Evolutionary conservation across 805 yeast species (phyloP), one percentile per base, ranked within the genome.

Genomic region (Wickerhamiella qilinensis): DNA sequence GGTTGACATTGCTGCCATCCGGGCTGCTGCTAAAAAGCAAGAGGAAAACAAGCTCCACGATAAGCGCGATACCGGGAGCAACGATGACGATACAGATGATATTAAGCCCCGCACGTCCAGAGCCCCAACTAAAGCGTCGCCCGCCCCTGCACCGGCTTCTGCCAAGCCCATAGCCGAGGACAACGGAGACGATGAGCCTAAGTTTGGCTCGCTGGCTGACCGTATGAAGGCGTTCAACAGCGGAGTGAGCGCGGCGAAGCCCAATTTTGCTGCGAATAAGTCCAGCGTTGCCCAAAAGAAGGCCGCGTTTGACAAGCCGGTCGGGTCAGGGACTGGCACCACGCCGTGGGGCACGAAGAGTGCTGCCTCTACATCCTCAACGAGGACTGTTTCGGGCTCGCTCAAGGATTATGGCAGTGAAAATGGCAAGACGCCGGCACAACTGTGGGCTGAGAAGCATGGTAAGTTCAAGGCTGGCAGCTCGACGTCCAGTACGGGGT

Each of bases 371-470:
- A 11, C 9, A 7, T 6, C 25, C 9, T 6, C 25, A 6, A 22
- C 6, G 25, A 6, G 9, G 25, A 11, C 25, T 7, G 25, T 22
- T 22, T 66, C 69, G 43, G 58, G 67, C 3, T 50, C 51, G 12
- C 47, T 47, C 45, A 38, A 88, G 54, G 59, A 59, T 49, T 77
- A 71, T 55, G 91, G 71, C 44, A 62, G 77, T 38, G 70, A 70
- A 44, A 71, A 68, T 43, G 95, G 94, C 43, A 81, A 83, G 58
- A 80, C 94, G 6, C 95, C 96, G 19, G 95, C 95, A 21, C 95
- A 85, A 61, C 51, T 82, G 21, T 85, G 96, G 96, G 96, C 95
- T 19, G 95, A 80, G 55, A 80, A 77, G 62, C 74, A 77, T 53
- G 93, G 84, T 35, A 68, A 75, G 54, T 38, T 35, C 15, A 22